Base-by-base conservation (phyloP, 139 green algal species). In the Klebsormidium nitens region DNA sequence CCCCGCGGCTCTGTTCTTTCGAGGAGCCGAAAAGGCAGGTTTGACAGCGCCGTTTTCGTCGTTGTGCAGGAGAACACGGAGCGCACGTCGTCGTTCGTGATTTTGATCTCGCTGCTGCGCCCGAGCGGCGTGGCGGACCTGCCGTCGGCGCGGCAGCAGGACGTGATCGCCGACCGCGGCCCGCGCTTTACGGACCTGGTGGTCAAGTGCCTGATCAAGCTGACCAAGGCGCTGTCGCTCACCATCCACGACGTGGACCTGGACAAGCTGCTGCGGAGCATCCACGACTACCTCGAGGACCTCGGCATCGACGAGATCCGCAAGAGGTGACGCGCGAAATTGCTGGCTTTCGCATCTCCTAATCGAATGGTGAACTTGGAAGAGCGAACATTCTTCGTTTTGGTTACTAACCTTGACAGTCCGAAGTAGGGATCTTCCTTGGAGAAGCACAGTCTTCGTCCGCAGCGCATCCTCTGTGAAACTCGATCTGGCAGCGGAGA, bases 171-270 rank as follows among this genome's bases (percentile, higher is more conserved):
- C 71, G 19, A 19, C 55, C 52, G 1, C 35, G 29, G 17, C 42
- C 19, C 19, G 17, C 31, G 32, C 82, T 91, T 91, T 62, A 81
- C 78, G 35, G 88, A 95, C 56, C 83, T 97, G 59, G 85, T 95
- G 17, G 89, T 97, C 50, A 97, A 96, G 79, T 99, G 94, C 88
- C 84, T 96, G 4, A 96, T 98, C 72, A 96, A 96, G 80, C 86
- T 93, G 47, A 96, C 91, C 26, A 96, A 96, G 82, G 74, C 80
- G 2, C 80, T 90, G 48, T 23, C 17, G 2, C 2, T 34, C 19
- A 66, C 47, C n/a, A 29, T 76, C 57, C 76, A 93, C 84, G 74
- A 81, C 36, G 61, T 96, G 34, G 83, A 95, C 72, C 67, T 97
- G 38, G 48, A 60, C 6, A 56, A 55, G 39, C 78, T 98, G 36